Conservation (phyloP, 108 stramenopile genomes). For the Cylindrotheca closterium region DNA sequence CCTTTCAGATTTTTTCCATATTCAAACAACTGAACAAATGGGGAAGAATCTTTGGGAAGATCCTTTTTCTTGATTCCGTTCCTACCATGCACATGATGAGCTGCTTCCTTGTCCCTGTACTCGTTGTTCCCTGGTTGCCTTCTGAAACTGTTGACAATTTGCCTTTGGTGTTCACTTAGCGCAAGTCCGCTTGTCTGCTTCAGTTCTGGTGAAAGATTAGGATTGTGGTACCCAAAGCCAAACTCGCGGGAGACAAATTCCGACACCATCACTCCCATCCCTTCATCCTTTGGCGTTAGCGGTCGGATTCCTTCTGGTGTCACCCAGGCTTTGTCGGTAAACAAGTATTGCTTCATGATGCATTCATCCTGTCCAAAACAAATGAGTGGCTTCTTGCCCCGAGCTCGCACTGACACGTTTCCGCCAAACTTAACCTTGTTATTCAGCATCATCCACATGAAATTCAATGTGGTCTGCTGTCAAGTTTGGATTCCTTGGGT, state of each 20-base stretch:
- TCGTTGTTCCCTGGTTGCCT: not conserved
- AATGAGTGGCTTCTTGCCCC: not conserved
- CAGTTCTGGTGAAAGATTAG: no score
- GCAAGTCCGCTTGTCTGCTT: no score
- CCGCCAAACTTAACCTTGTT: not conserved
- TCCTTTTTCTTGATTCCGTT: no score
- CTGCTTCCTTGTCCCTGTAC: conserved; percentile 14
- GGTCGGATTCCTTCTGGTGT: not conserved
- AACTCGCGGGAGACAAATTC: not conserved
- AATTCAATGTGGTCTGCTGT: not conserved
- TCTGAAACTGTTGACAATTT: no score
- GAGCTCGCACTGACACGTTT: not conserved
- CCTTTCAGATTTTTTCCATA: conserved; percentile 10
- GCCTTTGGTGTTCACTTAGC: no score
- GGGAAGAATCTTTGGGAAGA: conserved; percentile 1
- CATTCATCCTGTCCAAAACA: conserved; percentile 1
- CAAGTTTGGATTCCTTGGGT: not conserved
- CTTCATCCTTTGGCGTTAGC: conserved; percentile 5
- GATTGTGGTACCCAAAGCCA: conserved; percentile 1
- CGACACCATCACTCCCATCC: not conserved
- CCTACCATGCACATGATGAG: not conserved
- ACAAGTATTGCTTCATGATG: not conserved
- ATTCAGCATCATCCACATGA: not conserved
- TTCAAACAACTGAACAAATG: conserved; percentile 13
- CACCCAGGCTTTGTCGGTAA: not conserved